Percentiles rank a stretch among this genome's conserved stretches.
Evolutionary conservation across 495 filamentous ascomycete species (phyloP).

Genomic region (Tetracladium setigerum): DNA sequence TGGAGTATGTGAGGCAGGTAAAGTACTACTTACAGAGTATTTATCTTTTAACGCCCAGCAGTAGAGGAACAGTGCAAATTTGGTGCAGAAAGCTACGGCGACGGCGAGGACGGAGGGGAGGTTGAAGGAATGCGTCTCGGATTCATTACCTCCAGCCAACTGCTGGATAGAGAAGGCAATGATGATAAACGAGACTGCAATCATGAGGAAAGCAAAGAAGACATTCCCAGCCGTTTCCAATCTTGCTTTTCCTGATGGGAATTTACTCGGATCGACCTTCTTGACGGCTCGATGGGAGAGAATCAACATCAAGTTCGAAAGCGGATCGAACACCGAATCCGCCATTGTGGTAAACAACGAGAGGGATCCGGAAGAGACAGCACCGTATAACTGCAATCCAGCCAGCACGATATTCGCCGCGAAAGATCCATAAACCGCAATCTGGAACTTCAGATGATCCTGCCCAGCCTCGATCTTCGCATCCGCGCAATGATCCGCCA

Average conservation of each 20-base stretch:
- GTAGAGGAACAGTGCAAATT: conserved; percentile 78
- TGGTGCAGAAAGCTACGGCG: conserved; percentile 75
- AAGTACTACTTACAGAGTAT: conserved; percentile 42
- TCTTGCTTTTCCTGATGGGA: conserved; percentile 88
- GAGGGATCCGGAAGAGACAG: conserved; percentile 75
- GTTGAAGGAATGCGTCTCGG: conserved; percentile 56
- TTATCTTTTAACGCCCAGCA: conserved; percentile 85
- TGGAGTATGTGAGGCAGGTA: too few relatives aligned
- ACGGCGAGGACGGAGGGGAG: conserved; percentile 84
- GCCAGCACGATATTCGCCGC: conserved; percentile 75
- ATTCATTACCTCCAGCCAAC: conserved; percentile 35
- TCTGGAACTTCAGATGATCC: conserved; percentile 76
- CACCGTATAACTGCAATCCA: conserved; percentile 79
- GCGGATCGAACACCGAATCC: conserved; percentile 90
- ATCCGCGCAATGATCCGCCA: conserved; percentile 79
- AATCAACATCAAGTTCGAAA: conserved; percentile 85
- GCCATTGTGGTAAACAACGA: conserved; percentile 98
- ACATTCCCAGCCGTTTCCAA: conserved; percentile 97
- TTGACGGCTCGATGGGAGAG: conserved; percentile 83
- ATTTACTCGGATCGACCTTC: conserved; percentile 79
- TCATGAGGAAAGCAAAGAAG: conserved; percentile 96
- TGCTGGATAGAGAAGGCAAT: conserved; percentile 79
- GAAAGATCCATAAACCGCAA: conserved; percentile 88
- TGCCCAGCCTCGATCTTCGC: conserved; percentile 72
- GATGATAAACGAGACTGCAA: conserved; percentile 78